These are phyloP conservation scores for Bipolaris gigantea DNA, from an alignment of 2,329 filamentous ascomycete species.

Conservation along the genomic window DNA sequence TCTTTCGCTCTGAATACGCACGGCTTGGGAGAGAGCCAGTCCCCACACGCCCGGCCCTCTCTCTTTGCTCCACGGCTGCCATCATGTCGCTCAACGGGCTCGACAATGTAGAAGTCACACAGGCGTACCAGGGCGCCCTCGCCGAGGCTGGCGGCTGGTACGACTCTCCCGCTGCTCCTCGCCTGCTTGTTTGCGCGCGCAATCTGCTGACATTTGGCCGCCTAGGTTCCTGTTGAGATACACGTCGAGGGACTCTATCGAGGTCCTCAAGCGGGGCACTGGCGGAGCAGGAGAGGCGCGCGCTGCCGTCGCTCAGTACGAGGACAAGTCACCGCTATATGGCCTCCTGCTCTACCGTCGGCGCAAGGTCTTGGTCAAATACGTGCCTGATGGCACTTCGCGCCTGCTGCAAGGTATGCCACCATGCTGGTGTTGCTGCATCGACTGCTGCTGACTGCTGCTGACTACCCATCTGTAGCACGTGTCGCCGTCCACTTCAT, in stretches of 20 bases:
- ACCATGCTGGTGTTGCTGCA: not conserved
- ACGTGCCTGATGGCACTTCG: conserved; percentile 87
- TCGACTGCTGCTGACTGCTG: not conserved
- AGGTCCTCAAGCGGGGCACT: conserved; percentile 73
- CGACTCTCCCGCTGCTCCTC: conserved; percentile 43
- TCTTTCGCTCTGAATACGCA: conserved; percentile 12
- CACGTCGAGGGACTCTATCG: conserved; percentile 81
- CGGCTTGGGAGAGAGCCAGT: conserved; percentile 12
- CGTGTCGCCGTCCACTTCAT: conserved; percentile 74
- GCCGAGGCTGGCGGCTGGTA: conserved; percentile 94
- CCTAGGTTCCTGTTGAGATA: conserved; percentile 93
- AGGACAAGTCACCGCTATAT: conserved; percentile 85
- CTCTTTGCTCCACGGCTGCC: conserved; percentile 9
- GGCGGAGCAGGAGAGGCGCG: conserved; percentile 85
- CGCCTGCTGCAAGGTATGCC: conserved; percentile 83
- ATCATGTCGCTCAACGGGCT: conserved; percentile 94
- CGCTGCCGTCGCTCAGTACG: conserved; percentile 73
- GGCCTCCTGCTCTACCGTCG: conserved; percentile 88
- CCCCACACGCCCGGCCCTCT: conserved; percentile 10
- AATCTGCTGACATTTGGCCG: conserved; percentile 24
- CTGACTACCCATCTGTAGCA: conserved; percentile 56
- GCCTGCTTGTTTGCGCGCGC: not conserved
- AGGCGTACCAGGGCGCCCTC: conserved; percentile 79
- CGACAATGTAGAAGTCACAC: conserved; percentile 76
- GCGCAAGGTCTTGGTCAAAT: conserved; percentile 89